Percentiles rank a stretch among this genome's conserved stretches.
Evolutionary conservation across 805 yeast species (phyloP).

Genomic region (Ogataea neopini): DNA sequence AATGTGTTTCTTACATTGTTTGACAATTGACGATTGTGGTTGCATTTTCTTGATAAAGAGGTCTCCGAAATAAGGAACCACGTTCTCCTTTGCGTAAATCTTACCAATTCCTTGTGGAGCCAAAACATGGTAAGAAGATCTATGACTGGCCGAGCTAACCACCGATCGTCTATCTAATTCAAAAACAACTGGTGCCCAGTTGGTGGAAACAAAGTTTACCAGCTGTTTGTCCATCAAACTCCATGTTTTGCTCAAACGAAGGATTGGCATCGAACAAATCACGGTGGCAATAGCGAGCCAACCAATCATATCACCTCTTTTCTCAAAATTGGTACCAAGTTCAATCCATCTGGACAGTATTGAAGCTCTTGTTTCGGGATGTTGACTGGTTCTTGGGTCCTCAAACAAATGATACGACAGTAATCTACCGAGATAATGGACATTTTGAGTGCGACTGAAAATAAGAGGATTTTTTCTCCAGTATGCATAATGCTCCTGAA

Average conservation of each 20-base stretch:
- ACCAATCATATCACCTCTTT: constrained; percentile 86
- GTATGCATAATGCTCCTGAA: constrained; percentile 44
- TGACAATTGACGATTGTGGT: constrained; percentile 35
- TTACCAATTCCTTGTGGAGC: constrained; percentile 88
- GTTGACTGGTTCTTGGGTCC: constrained; percentile 39
- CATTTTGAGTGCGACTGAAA: constrained; percentile 62
- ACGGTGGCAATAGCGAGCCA: constrained; percentile 90
- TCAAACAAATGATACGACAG: constrained; percentile 68
- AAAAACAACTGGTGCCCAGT: constrained; percentile 92
- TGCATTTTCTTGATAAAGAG: constrained; percentile 53
- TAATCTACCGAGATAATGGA: constrained; percentile 78
- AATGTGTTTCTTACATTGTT: constrained; percentile 63
- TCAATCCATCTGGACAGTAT: constrained; percentile 81
- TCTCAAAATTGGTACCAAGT: constrained; percentile 74
- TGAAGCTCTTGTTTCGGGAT: constrained; percentile 54
- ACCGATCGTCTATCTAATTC: constrained; percentile 80
- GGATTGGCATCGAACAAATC: constrained; percentile 77
- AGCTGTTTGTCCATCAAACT: constrained; percentile 59
- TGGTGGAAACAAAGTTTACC: constrained; percentile 63
- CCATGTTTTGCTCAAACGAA: constrained; percentile 79
- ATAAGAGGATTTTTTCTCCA: constrained; percentile 71
- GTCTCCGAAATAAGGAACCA: constrained; percentile 91
- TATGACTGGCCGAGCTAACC: constrained; percentile 54
- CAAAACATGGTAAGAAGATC: constrained; percentile 68
- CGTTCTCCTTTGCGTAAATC: constrained; percentile 70